Evolutionary conservation across 306 rosid species (phyloP), one percentile per base, ranked within the genome.

Genomic region (Betula pendula): DNA sequence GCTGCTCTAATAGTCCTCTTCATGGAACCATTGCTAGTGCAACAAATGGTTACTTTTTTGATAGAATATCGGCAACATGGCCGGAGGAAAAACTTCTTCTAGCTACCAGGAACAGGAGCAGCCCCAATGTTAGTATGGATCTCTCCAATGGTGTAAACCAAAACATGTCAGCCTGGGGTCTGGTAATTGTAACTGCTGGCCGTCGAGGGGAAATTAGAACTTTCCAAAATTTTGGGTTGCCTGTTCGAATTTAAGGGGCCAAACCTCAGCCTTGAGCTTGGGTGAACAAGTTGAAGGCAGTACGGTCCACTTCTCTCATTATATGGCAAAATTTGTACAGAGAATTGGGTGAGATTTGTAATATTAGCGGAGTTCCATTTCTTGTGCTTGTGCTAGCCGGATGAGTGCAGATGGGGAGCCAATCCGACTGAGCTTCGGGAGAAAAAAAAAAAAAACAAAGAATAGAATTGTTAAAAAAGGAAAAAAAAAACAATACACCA

Each of bases 101-200:
- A 50, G 86, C 91, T 59, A 58, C 97, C 31, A 86, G 90, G 82
- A 87, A 72, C 67, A 86, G 88, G 67, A 91, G 83, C 33, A 74
- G 99, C 89, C 97, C 99, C 38, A 90, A 88, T 38, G 88, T 88
- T 25, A 89, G 97, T 50, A 33, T 83, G 78, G 97, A 95, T 81
- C 62, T 85, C 81, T 81, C 85, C 44, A 82, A 77, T 16, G 96
- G 89, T 75, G 72, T 80, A 49, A 78, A 82, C 79, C 87, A 84
- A 52, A 90, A 89, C 85, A 79, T 78, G 88, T 68, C 98, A 47
- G 97, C 94, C 44, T 96, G 97, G 99, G 97, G 98, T 56, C 76
- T 96, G 93, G 99, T 96, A 93, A 87, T 96, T 75, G 97, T 96
- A 68, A 89, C 97, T 50, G 99, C 99, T 3, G 94, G 98, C 67